Evolutionary conservation across 2,329 filamentous ascomycete species (phyloP).

Genomic region (Neurospora sp.): DNA sequence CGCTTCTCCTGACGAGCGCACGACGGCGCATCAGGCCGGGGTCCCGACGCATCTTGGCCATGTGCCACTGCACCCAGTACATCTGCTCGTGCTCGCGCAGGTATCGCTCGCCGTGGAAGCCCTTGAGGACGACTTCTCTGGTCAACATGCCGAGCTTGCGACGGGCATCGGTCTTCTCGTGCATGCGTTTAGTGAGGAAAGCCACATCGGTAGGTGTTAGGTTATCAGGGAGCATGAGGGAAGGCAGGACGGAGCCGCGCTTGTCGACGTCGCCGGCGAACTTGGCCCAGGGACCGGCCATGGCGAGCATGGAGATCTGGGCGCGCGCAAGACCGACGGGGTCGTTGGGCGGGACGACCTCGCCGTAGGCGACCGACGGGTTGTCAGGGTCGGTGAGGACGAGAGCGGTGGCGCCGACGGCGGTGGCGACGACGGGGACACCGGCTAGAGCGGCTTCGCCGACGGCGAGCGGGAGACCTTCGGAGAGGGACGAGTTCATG

Average conservation of each 20-base stretch:
- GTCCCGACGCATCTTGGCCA: slow-evolving; percentile 19
- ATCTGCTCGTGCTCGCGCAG: slow-evolving; percentile 48
- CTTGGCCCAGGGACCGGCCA: slow-evolving; percentile 51
- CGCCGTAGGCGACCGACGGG: slow-evolving; percentile 41
- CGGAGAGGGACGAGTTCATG: slow-evolving; percentile 46
- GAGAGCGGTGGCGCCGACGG: slow-evolving; percentile 44
- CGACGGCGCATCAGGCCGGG: neutral
- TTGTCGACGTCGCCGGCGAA: slow-evolving; percentile 46
- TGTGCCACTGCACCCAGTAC: slow-evolving; percentile 38
- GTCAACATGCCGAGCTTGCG: slow-evolving; percentile 44
- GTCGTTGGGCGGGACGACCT: slow-evolving; percentile 56
- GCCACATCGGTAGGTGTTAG: slow-evolving; percentile 38
- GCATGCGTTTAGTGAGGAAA: slow-evolving; percentile 47
- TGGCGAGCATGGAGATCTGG: slow-evolving; percentile 51
- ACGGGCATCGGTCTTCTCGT: slow-evolving; percentile 47
- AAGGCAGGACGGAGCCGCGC: slow-evolving; percentile 26
- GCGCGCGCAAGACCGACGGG: slow-evolving; percentile 48
- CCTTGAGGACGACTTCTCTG: slow-evolving; percentile 42
- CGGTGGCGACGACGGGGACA: slow-evolving; percentile 45
- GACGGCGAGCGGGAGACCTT: slow-evolving; percentile 45
- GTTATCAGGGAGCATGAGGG: slow-evolving; percentile 24
- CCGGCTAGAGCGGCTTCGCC: slow-evolving; percentile 49
- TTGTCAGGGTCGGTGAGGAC: slow-evolving; percentile 44
- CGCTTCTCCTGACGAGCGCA: neutral
- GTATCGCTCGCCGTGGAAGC: slow-evolving; percentile 45